A percentile compares a stretch with the other conserved stretches of the same genome.
These are phyloP conservation scores for Myrmaecium sp. DNA, from an alignment of 2,329 filamentous ascomycete species.

Conservation along the genomic window DNA sequence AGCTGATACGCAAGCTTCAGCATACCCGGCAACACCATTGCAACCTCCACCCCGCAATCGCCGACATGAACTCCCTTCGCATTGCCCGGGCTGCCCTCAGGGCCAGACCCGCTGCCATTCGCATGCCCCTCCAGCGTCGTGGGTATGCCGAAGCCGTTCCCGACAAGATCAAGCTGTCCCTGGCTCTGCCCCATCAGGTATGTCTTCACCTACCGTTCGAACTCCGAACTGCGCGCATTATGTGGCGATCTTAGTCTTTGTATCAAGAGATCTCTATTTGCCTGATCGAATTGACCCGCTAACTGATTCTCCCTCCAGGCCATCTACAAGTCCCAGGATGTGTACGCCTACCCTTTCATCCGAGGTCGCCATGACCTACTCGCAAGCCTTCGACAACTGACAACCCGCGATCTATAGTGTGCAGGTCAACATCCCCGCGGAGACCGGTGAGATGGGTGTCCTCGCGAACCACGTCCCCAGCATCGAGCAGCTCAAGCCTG, in stretches of 20 bases:
- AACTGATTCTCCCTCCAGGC: slow-evolving; percentile 28
- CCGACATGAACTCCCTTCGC: slow-evolving; percentile 80
- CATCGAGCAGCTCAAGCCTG: slow-evolving; percentile 97
- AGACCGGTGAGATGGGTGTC: slow-evolving; percentile 98
- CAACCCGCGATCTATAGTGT: slow-evolving; percentile 38
- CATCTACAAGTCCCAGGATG: slow-evolving; percentile 54
- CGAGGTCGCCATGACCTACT: slow-evolving; percentile 10
- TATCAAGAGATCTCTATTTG: neutral
- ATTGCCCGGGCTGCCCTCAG: slow-evolving; percentile 79
- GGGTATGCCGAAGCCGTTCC: slow-evolving; percentile 53
- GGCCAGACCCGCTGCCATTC: slow-evolving; percentile 57
- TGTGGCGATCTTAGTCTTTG: neutral
- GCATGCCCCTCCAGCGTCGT: slow-evolving; percentile 65
- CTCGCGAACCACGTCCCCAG: slow-evolving; percentile 97
- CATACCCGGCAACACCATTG: too few species aligned
- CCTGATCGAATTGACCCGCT: slow-evolving; percentile 8
- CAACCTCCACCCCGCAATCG: slow-evolving; percentile 3
- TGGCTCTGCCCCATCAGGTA: slow-evolving; percentile 98
- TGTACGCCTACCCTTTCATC: slow-evolving; percentile 37
- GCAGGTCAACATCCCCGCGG: slow-evolving; percentile 97
- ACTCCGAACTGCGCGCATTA: slow-evolving; percentile 1
- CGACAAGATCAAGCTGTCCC: slow-evolving; percentile 80
- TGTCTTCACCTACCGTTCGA: slow-evolving; percentile 19
- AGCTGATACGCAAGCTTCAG: too few species aligned
- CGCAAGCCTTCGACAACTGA: slow-evolving; percentile 9